A percentile compares a stretch with the other conserved stretches of the same genome.
Evolutionary conservation across 140 eudicot genomes (phyloP).

Genomic region (Erigeron philadelphicus): DNA sequence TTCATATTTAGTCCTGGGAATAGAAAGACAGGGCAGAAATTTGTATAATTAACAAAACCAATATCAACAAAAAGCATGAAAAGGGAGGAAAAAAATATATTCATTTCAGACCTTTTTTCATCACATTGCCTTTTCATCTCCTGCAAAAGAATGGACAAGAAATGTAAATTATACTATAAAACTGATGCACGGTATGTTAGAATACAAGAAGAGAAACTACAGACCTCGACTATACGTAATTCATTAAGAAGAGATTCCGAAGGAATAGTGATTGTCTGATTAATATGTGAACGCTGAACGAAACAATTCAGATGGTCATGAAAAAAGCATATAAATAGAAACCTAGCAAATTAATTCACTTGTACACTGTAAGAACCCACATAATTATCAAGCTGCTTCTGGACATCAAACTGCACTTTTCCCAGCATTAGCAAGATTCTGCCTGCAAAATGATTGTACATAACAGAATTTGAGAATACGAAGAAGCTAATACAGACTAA

Average conservation of each 20-base stretch:
- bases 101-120: constrained; percentile 58
- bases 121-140: constrained; percentile 87
- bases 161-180: constrained; percentile 2
- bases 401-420: constrained; percentile 79
- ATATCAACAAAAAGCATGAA: constrained; percentile 7
- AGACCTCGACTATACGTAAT: constrained; percentile 80
- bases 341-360: not conserved
- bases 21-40: constrained; percentile 1
- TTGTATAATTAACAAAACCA: constrained; percentile 4
- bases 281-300: constrained; percentile 79
- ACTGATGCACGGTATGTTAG: constrained; percentile 6
- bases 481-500: not conserved
- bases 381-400: constrained; percentile 68
- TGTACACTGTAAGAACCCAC: constrained; percentile 38
- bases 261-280: constrained; percentile 76
- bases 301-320: constrained; percentile 12
- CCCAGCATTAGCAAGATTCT: constrained; percentile 84
- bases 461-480: not conserved
- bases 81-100: not conserved
- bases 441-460: constrained; percentile 43
- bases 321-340: not conserved
- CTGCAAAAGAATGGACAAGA: constrained; percentile 41
- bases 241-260: constrained; percentile 93
- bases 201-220: constrained; percentile 24
- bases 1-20: constrained; percentile 52